phyloP scores from a whole-genome alignment of 805 yeast genomes.

The Wickerhamomyces kurtzmanii region DNA sequence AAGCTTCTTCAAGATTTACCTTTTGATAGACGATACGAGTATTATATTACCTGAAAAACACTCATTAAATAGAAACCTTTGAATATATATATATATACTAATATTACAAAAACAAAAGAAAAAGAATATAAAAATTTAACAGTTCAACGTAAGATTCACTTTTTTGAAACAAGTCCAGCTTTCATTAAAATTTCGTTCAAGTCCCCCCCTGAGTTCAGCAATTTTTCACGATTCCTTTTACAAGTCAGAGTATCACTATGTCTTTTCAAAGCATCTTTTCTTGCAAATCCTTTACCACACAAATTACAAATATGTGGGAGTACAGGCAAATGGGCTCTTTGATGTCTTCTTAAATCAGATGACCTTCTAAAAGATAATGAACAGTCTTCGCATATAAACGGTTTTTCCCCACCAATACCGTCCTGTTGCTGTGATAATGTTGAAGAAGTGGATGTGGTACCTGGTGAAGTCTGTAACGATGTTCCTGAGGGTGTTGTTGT shows the following conservation, averaged over 20 bases:
- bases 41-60: too few species aligned
- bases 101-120: too few species aligned
- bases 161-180: too few species aligned
- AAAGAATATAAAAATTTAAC: too few species aligned
- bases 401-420: constrained; percentile 27
- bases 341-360: constrained; percentile 65
- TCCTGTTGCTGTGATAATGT: too few species aligned
- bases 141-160: too few species aligned
- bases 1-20: too few species aligned
- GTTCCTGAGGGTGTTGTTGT: constrained; percentile 8
- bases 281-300: constrained; percentile 78
- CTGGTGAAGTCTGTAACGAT: constrained; percentile 1
- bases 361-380: constrained; percentile 55
- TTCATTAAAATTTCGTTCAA: constrained; percentile 20
- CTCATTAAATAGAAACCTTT: too few species aligned
- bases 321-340: constrained; percentile 60
- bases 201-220: constrained; percentile 26
- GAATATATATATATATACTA: too few species aligned
- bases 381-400: constrained; percentile 52
- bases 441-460: constrained; percentile 2
- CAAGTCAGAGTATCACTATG: constrained; percentile 71
- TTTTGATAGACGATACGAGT: too few species aligned
- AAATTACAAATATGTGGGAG: constrained; percentile 67
- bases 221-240: constrained; percentile 55
- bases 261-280: constrained; percentile 74